Evolutionary conservation across 345 rosid genomes (phyloP).

Genomic region (Populus pruinosa): DNA sequence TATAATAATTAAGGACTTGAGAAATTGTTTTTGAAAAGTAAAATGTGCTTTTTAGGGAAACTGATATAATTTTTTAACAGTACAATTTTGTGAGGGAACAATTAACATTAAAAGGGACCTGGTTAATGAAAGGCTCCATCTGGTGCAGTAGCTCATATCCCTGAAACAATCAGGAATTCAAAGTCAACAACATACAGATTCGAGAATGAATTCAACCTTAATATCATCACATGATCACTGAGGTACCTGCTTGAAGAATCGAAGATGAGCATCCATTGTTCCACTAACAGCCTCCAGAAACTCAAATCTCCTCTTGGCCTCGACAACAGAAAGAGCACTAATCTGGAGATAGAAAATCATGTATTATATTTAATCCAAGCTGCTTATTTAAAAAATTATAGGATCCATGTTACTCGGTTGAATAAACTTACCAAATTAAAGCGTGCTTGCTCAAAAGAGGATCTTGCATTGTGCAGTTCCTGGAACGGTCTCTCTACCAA

Average conservation of each 20-base stretch:
- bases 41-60: not conserved
- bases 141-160: slow-evolving; percentile 73
- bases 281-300: slow-evolving; percentile 72
- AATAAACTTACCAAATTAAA: slow-evolving; percentile 51
- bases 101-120: slow-evolving; percentile 37
- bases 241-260: slow-evolving; percentile 64
- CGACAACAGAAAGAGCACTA: slow-evolving; percentile 59
- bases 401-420: not conserved
- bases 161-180: slow-evolving; percentile 32
- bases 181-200: slow-evolving; percentile 1
- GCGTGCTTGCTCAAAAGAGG: slow-evolving; percentile 69
- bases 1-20: not conserved
- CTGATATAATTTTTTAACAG: not conserved
- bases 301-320: slow-evolving; percentile 66
- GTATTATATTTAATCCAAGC: not conserved
- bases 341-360: slow-evolving; percentile 40
- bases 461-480: slow-evolving; percentile 63
- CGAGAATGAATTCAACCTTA: not conserved
- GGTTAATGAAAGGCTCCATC: slow-evolving; percentile 76
- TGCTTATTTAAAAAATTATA: not conserved
- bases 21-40: not conserved
- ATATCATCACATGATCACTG: slow-evolving; percentile 9
- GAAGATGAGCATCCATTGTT: slow-evolving; percentile 70
- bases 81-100: not conserved
- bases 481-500: slow-evolving; percentile 50